Conservation (phyloP, 192 early-diverging fungal genomes). For the Backusella tuberculispora region DNA sequence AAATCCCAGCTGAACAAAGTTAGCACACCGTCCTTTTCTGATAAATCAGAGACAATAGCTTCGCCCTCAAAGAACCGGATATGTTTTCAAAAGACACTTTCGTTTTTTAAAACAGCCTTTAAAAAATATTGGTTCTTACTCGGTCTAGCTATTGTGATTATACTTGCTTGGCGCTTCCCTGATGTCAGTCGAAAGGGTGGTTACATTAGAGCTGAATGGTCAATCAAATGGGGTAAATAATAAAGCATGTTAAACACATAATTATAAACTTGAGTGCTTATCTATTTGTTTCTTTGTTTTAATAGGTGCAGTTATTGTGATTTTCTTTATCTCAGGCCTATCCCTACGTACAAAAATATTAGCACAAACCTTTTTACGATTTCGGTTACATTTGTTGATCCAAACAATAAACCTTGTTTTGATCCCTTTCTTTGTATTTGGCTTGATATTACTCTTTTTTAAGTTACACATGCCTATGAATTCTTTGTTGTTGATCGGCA, state of each 20-base stretch:
- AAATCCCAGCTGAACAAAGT: conserved; percentile 12
- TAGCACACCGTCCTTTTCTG: conserved; percentile 20
- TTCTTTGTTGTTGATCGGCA: conserved; percentile 56
- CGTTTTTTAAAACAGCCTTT: conserved; percentile 5
- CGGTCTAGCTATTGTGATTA: conserved; percentile 65
- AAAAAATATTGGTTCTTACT: conserved; percentile 56
- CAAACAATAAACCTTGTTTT: conserved; percentile 61
- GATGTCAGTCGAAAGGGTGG: conserved; percentile 56
- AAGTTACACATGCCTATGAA: conserved; percentile 52
- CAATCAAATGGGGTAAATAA: conserved; percentile 62
- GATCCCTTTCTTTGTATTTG: conserved; percentile 65
- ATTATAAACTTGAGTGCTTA: neutral
- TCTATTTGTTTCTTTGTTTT: neutral
- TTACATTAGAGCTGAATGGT: conserved; percentile 58
- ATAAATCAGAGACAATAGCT: neutral
- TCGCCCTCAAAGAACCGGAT: neutral
- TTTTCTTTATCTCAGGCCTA: conserved; percentile 43
- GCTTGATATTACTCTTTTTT: conserved; percentile 52
- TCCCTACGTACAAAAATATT: conserved; percentile 38
- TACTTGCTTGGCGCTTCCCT: conserved; percentile 63
- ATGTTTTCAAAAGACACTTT: conserved; percentile 2
- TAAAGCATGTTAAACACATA: neutral
- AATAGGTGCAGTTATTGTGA: conserved; percentile 40
- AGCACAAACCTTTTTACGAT: conserved; percentile 33
- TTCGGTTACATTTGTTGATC: conserved; percentile 62